Percentiles rank a stretch among this genome's conserved stretches.
Conservation (phyloP, 331 rosid genomes). For the Phaseolus coccineus region DNA sequence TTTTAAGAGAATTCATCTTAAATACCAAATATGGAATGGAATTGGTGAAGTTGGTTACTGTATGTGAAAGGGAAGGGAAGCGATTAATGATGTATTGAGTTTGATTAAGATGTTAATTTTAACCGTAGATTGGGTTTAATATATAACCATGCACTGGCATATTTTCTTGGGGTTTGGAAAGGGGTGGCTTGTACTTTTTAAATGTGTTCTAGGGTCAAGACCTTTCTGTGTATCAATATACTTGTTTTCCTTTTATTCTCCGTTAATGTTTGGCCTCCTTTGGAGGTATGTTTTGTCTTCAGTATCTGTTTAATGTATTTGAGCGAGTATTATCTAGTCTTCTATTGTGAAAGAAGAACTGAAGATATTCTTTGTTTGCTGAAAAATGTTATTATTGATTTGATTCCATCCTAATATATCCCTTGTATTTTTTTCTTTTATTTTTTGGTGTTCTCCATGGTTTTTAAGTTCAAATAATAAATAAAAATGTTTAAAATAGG, state of each 20-base stretch:
- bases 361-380: background rate
- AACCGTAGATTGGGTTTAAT: no score
- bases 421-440: background rate
- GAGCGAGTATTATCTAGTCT: background rate
- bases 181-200: background rate
- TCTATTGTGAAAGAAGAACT: background rate
- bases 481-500: background rate
- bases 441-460: background rate
- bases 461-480: background rate
- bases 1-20: slow-evolving; percentile 18
- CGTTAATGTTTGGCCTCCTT: background rate
- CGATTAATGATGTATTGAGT: no score
- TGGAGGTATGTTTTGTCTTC: background rate
- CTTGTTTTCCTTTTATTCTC: background rate
- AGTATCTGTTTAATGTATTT: slow-evolving; percentile 1
- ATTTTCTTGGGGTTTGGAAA: background rate
- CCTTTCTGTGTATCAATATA: background rate
- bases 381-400: background rate
- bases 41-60: no score
- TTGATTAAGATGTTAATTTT: no score
- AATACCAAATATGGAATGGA: background rate
- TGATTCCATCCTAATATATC: background rate
- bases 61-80: no score
- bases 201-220: background rate
- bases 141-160: no score